These are phyloP conservation scores for Nymphaea colorata DNA, from an alignment of 164 flowering plant species.

Conservation along the genomic window DNA sequence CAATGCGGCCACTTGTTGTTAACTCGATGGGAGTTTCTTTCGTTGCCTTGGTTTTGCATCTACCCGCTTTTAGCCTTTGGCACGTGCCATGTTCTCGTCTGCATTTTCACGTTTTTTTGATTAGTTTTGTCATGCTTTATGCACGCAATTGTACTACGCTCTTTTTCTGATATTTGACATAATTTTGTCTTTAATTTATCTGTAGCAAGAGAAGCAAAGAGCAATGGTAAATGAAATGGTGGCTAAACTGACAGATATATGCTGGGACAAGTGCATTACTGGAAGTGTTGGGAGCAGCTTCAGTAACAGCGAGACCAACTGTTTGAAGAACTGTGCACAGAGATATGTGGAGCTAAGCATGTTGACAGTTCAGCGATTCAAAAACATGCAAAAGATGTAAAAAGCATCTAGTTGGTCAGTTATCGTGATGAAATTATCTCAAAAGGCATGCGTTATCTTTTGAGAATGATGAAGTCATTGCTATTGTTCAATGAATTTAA, in stretches of 20 bases:
- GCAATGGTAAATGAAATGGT: slow-evolving; percentile 18
- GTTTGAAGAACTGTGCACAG: slow-evolving; percentile 14
- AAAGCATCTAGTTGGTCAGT: too few species aligned
- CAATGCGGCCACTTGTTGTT: too few species aligned
- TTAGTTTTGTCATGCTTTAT: too few species aligned
- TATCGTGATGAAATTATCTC: too few species aligned
- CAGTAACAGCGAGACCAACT: slow-evolving; percentile 9
- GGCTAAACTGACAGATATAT: slow-evolving; percentile 12
- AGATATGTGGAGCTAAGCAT: slow-evolving; percentile 12
- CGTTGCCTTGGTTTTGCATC: too few species aligned
- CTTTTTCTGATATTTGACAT: neutral
- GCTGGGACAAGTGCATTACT: slow-evolving; percentile 21
- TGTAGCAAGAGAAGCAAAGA: slow-evolving; percentile 18
- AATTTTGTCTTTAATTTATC: neutral
- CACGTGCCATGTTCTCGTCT: too few species aligned
- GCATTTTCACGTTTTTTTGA: too few species aligned
- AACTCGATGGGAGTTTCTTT: too few species aligned
- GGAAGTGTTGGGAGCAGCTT: slow-evolving; percentile 15
- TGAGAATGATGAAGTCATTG: too few species aligned
- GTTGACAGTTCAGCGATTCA: slow-evolving; percentile 11
- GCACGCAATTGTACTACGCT: neutral
- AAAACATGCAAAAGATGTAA: slow-evolving; percentile 3
- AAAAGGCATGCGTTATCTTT: too few species aligned
- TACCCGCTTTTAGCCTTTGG: too few species aligned
- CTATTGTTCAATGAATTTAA: too few species aligned